phyloP scores from a whole-genome alignment of 805 yeast genomes.

The Candida oleophila region DNA sequence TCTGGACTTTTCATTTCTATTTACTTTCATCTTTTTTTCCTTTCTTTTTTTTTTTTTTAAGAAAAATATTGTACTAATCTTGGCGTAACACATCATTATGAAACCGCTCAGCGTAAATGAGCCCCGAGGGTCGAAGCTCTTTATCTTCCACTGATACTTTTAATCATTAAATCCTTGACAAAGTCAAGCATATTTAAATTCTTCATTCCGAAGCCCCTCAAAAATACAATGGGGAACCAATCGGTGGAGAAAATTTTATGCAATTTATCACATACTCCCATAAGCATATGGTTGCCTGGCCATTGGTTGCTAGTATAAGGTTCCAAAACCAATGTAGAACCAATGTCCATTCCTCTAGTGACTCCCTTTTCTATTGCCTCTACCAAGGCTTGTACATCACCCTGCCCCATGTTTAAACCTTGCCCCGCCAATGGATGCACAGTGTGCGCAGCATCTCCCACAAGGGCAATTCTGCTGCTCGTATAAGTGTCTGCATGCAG shows the following conservation, averaged over 20 bases:
- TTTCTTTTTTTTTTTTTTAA: no score
- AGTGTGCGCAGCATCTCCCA: constrained; percentile 98
- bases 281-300: constrained; percentile 71
- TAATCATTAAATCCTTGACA: constrained; percentile 69
- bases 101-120: no score
- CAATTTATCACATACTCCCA: constrained; percentile 89
- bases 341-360: constrained; percentile 83
- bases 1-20: no score
- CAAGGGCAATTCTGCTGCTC: constrained; percentile 81
- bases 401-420: constrained; percentile 96
- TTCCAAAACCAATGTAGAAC: constrained; percentile 75
- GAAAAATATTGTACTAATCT: no score
- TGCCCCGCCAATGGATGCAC: constrained; percentile 98
- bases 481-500: constrained; percentile 90
- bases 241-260: constrained; percentile 83
- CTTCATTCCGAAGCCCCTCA: constrained; percentile 76
- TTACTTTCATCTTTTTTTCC: no score
- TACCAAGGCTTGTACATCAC: constrained; percentile 76
- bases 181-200: constrained; percentile 60
- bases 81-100: no score
- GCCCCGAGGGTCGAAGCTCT: no score
- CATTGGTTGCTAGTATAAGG: constrained; percentile 84
- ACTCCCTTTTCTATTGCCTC: constrained; percentile 68
- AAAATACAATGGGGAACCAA: constrained; percentile 67
- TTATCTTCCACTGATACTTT: constrained; percentile 32